Evolutionary conservation across 768 basidiomycete species (phyloP), one percentile per base, ranked within the genome.

Genomic region (Rhodotorula toruloides): DNA sequence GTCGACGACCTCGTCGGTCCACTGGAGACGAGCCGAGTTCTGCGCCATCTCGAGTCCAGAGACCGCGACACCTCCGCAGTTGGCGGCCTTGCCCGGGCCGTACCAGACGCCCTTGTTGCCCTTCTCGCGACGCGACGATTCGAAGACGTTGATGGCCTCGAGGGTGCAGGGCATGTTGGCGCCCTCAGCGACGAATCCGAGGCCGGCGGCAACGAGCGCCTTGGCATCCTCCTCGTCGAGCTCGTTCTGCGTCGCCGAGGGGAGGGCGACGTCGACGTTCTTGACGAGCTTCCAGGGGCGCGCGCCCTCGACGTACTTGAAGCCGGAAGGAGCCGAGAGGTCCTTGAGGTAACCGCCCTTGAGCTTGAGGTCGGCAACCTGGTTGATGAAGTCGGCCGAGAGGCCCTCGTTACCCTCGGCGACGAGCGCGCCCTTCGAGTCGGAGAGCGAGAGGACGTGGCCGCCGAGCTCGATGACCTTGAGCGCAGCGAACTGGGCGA

Each of bases 1-100:
- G 77, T 89, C 87, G 57, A 89, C 86, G 72, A 85, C 84, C 66
- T 80, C 77, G 61, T 81, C 79, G 6, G 83, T 78, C 87, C 87
- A 88, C 49, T 81, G 80, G 52, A 66, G 60, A 14, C 59, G 55
- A 22, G 65, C 61, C 85, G 84, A 86, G 81, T 89, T 88, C 79
- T 88, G 87, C 4, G 85, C 84, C 86, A 88, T 87, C 80, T 88
- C 87, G 68, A 88, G 83, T 71, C 86, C 86, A 14, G 85, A 87
- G 31, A 87, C 86, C 46, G 86, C 86, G 60, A 89, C 87, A 78
- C 87, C 87, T 77, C 87, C 87, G 71, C 82, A 83, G 83, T 77
- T 78, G 58, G 80, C 77, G 58, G 80, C 81, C 76, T 86, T 89
- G 65, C 87, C 87, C 60, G 87, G 87, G 19, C 85, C 86, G 78